phyloP scores from a whole-genome alignment of 2,329 filamentous ascomycete species.

The Phyllosticta citriasiana region DNA sequence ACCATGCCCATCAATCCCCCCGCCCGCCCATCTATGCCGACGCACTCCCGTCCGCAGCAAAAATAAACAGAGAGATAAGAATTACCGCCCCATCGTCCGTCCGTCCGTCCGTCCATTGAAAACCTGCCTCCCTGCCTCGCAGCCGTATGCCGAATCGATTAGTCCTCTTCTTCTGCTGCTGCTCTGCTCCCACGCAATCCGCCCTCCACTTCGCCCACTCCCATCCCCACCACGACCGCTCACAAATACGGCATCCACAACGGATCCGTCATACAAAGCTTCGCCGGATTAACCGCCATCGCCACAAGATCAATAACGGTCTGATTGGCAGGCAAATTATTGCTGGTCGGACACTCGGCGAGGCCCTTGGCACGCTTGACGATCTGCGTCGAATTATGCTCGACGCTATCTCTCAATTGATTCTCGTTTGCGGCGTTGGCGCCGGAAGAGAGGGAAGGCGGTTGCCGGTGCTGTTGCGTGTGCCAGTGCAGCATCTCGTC shows the following conservation, averaged over 20 bases:
- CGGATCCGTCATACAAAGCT: constrained; percentile 78
- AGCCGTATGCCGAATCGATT: background rate
- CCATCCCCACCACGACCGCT: background rate
- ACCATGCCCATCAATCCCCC: no score
- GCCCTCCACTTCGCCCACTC: background rate
- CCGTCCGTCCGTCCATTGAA: no score
- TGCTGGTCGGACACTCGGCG: constrained; percentile 62
- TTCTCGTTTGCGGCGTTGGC: constrained; percentile 36
- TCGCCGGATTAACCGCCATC: constrained; percentile 85
- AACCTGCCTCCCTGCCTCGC: no score
- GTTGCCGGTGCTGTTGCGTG: constrained; percentile 61
- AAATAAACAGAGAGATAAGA: no score
- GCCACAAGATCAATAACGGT: constrained; percentile 91
- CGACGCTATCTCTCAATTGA: constrained; percentile 68
- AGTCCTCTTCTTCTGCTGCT: background rate
- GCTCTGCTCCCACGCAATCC: no score
- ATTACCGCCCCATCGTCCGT: no score
- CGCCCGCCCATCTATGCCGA: no score
- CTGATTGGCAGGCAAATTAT: constrained; percentile 84
- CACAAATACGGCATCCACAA: constrained; percentile 97
- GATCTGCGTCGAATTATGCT: constrained; percentile 79
- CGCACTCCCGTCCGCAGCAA: no score
- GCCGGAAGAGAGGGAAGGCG: constrained; percentile 15
- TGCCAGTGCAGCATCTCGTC: constrained; percentile 99
- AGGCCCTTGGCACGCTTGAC: constrained; percentile 83